Evolutionary conservation across 1,139 yeast genomes (phyloP).

Genomic region (Schwanniomyces etchellsii): DNA sequence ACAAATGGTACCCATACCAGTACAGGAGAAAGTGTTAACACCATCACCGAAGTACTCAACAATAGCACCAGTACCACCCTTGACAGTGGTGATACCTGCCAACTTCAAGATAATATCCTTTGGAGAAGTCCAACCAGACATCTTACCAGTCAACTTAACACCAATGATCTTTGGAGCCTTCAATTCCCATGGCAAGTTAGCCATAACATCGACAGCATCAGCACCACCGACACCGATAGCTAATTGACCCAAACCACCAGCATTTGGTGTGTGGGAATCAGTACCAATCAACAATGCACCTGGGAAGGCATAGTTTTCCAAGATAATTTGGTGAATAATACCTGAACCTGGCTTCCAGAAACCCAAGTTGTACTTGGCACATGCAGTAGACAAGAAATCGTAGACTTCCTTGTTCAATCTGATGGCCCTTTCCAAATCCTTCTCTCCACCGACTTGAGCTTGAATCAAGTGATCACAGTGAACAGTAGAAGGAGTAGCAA

Average conservation of each 20-base stretch:
- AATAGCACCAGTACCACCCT: constrained; percentile 98
- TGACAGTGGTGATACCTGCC: constrained; percentile 96
- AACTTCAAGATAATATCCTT: constrained; percentile 93
- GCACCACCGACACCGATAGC: constrained; percentile 99
- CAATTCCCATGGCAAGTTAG: constrained; percentile 94
- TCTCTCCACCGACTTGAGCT: constrained; percentile 91
- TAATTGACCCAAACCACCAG: constrained; percentile 98
- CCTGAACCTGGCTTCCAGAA: constrained; percentile 99
- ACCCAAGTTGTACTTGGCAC: constrained; percentile 97
- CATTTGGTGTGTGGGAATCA: constrained; percentile 98
- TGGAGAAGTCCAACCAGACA: constrained; percentile 98
- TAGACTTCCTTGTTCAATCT: constrained; percentile 93
- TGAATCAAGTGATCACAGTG: constrained; percentile 99
- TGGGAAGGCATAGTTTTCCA: constrained; percentile 98
- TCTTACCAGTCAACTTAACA: constrained; percentile 91
- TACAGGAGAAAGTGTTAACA: constrained; percentile 91
- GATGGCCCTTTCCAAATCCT: constrained; percentile 91
- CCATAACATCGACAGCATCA: constrained; percentile 98
- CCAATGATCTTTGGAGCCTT: constrained; percentile 98
- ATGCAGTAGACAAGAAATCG: constrained; percentile 89
- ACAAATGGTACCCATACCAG: constrained; percentile 99
- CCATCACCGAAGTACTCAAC: constrained; percentile 96
- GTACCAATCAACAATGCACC: constrained; percentile 97
- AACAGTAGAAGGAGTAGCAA: constrained; percentile 94
- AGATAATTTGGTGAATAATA: constrained; percentile 94